Conservation (phyloP, 768 basidiomycete species). For the Xanthoconium purpureum region DNA sequence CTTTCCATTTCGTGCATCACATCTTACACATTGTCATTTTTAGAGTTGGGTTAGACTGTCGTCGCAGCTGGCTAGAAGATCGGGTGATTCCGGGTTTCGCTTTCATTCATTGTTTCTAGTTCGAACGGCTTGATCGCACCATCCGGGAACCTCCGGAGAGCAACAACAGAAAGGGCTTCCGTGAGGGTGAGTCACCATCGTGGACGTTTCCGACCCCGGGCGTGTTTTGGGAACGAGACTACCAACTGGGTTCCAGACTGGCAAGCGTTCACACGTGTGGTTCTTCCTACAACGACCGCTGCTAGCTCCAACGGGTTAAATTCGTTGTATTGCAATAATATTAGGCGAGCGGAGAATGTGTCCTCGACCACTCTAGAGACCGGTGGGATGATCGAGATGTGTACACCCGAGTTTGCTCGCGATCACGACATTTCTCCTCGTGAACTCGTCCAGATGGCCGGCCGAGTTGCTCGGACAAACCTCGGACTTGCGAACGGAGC, state of each 20-base stretch:
- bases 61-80: not conserved
- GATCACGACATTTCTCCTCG: no score
- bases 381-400: no score
- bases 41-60: conserved; percentile 5
- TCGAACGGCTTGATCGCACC: no score
- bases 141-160: not conserved
- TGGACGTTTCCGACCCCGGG: not conserved
- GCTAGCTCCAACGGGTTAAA: no score
- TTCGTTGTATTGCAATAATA: not conserved
- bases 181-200: not conserved
- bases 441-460: no score
- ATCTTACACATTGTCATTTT: not conserved
- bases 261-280: not conserved
- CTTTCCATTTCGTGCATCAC: not conserved
- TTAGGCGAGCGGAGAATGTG: not conserved
- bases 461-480: no score
- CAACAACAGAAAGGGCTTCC: not conserved
- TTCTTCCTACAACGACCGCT: not conserved
- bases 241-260: no score
- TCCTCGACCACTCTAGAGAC: not conserved
- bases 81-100: not conserved
- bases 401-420: no score
- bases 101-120: not conserved
- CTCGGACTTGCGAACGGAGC: no score
- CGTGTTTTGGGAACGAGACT: not conserved